Percentiles rank a stretch among this genome's conserved stretches.
These are phyloP conservation scores for Secale cereale DNA, from an alignment of 176 grass and related monocot species.

Conservation along the genomic window DNA sequence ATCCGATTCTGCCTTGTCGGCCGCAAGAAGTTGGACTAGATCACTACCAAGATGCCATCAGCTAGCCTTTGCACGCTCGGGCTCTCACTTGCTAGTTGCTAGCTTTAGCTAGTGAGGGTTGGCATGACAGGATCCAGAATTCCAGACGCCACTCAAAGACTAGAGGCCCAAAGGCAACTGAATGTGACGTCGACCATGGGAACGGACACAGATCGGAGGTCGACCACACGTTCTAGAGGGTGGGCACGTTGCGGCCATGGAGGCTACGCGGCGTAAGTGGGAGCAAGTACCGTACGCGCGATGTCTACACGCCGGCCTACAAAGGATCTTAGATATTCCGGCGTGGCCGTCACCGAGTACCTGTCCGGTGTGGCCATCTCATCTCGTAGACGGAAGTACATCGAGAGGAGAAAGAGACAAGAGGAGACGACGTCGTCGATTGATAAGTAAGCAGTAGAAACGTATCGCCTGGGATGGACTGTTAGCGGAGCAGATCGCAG, in stretches of 20 bases:
- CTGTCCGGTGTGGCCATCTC: not conserved
- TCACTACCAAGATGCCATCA: not conserved
- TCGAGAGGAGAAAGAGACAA: not conserved
- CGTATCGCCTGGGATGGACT: not conserved
- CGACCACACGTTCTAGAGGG: not conserved
- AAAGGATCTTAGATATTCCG: not conserved
- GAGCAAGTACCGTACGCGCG: not conserved
- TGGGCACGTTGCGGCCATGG: slow-evolving; percentile 23
- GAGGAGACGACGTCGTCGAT: not conserved
- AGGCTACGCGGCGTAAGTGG: not conserved
- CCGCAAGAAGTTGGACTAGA: not conserved
- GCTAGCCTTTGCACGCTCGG: not conserved
- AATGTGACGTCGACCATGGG: not conserved
- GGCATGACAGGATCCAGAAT: not conserved
- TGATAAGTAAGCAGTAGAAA: not conserved
- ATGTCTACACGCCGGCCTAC: not conserved
- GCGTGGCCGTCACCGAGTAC: not conserved
- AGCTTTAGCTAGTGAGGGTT: not conserved
- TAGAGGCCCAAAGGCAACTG: not conserved
- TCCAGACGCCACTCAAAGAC: not conserved
- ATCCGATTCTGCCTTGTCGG: not conserved
- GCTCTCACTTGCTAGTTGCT: not conserved
- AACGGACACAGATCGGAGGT: not conserved
- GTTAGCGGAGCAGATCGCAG: not conserved
- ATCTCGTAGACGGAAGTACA: not conserved